These are phyloP conservation scores for Lentinus brumalis DNA, from an alignment of 768 basidiomycete genomes.

Conservation along the genomic window DNA sequence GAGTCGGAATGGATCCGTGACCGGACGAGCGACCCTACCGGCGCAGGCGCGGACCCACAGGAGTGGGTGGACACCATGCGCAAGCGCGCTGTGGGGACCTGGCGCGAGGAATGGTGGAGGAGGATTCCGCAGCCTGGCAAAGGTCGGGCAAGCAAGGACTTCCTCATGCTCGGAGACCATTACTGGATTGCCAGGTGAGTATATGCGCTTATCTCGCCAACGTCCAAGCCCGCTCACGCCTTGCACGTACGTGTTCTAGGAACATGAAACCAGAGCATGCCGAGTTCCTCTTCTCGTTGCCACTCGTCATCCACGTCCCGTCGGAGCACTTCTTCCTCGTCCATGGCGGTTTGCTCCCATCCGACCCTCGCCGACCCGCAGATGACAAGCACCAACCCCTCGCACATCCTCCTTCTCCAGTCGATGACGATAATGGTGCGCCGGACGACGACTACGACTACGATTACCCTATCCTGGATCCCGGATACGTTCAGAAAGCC, in stretches of 20 bases:
- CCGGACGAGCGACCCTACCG: constrained; percentile 32
- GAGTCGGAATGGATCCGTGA: constrained; percentile 44
- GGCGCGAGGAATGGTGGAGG: constrained; percentile 36
- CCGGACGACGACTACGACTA: neutral
- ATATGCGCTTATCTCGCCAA: constrained; percentile 4
- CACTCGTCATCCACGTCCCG: constrained; percentile 74
- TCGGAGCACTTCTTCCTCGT: constrained; percentile 75
- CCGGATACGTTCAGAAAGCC: constrained; percentile 4
- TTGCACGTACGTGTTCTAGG: constrained; percentile 24
- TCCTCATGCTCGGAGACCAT: constrained; percentile 77
- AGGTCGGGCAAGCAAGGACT: constrained; percentile 43
- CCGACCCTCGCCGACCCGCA: constrained; percentile 57
- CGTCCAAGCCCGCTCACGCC: neutral
- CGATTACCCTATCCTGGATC: constrained; percentile 10
- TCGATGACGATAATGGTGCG: constrained; percentile 11
- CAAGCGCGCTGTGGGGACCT: constrained; percentile 28
- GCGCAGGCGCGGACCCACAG: constrained; percentile 36
- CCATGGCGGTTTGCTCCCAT: constrained; percentile 82
- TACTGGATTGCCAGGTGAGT: constrained; percentile 69
- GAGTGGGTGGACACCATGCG: constrained; percentile 42
- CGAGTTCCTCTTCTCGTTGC: constrained; percentile 73
- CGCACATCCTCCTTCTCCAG: constrained; percentile 53
- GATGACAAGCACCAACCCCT: constrained; percentile 68
- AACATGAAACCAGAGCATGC: constrained; percentile 64
- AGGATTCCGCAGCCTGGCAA: constrained; percentile 30